Evolutionary conservation across 495 filamentous ascomycete species (phyloP), one percentile per base, ranked within the genome.

Genomic region (Penicillium roqueforti): DNA sequence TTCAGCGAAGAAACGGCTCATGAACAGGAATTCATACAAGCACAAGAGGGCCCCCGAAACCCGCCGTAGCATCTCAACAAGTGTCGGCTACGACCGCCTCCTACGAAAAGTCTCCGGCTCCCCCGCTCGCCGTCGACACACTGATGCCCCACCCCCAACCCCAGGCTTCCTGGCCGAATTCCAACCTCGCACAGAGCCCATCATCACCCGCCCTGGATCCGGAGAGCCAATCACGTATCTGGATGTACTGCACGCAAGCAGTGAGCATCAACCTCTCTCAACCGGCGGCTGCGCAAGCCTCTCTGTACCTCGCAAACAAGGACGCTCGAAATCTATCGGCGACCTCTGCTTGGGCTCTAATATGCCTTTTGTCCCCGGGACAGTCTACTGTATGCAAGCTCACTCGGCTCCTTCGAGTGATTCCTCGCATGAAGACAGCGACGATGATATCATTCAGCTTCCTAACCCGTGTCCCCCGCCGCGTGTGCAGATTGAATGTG

Each of bases 381-480:
- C 61, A 20, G 59, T 74, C n/a, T 67, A 70, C 45, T 66, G 57
- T 44, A 67, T 76, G 69, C 70, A 71, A 39, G 73, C 73, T 11
- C 70, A 75, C 16, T 72, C 69, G 1, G 58, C 51, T 3, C 58
- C 65, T 2, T 60, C 61, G 31, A 42, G 45, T 18, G 65, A 63
- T 47, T 54, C 58, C 47, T 62, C 68, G 7, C 49, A 31, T 8
- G 63, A 72, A 26, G 73, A 71, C 22, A 64, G 60, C 4, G 72
- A 76, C 34, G 68, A 71, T 45, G 71, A 74, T 6, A 68, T 76
- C 40, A 67, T 74, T 36, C 67, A 72, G 9, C 62, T 76, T 6
- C 73, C 73, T 9, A 72, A 69, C 28, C 54, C 68, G 19, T 58
- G 23, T 9, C 47, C 57, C 3, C 54, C 62, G 14, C 71, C 71